Conservation (phyloP, 1,284 basidiomycete species). For the Tilletia indica region DNA sequence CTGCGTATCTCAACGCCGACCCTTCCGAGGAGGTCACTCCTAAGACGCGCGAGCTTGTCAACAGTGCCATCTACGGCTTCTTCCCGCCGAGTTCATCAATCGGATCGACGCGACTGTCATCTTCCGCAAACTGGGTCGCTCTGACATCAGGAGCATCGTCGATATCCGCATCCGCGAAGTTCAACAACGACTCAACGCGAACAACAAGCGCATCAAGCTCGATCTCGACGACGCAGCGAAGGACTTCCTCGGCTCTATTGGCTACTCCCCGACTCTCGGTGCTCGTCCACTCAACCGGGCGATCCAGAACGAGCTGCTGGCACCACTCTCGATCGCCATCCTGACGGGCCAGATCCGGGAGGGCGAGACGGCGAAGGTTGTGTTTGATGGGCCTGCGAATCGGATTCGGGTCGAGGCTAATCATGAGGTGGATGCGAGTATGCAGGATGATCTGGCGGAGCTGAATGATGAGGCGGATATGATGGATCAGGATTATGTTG, state of each 20-base stretch:
- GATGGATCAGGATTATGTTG: constrained; percentile 15
- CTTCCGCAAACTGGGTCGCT: constrained; percentile 60
- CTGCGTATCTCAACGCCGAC: constrained; percentile 61
- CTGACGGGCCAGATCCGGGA: constrained; percentile 80
- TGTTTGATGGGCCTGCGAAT: constrained; percentile 81
- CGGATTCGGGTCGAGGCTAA: constrained; percentile 78
- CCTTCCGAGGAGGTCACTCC: constrained; percentile 58
- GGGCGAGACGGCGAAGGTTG: constrained; percentile 72
- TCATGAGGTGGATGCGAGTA: constrained; percentile 59
- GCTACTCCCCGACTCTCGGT: constrained; percentile 61
- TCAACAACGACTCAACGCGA: constrained; percentile 72
- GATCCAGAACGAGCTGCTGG: constrained; percentile 89
- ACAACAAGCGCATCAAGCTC: constrained; percentile 73
- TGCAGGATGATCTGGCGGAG: not conserved
- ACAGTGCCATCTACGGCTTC: constrained; percentile 59
- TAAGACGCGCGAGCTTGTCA: constrained; percentile 58
- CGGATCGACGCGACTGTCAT: constrained; percentile 61
- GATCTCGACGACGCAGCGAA: constrained; percentile 74
- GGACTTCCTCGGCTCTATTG: constrained; percentile 66
- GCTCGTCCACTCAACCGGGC: constrained; percentile 87
- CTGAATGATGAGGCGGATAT: constrained; percentile 6
- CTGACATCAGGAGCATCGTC: constrained; percentile 62
- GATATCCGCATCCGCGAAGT: constrained; percentile 63
- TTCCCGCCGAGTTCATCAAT: constrained; percentile 65
- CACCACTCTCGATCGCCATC: constrained; percentile 83